These are phyloP conservation scores for Raffaelea albimanens DNA, from an alignment of 2,329 filamentous ascomycete genomes.

Conservation along the genomic window DNA sequence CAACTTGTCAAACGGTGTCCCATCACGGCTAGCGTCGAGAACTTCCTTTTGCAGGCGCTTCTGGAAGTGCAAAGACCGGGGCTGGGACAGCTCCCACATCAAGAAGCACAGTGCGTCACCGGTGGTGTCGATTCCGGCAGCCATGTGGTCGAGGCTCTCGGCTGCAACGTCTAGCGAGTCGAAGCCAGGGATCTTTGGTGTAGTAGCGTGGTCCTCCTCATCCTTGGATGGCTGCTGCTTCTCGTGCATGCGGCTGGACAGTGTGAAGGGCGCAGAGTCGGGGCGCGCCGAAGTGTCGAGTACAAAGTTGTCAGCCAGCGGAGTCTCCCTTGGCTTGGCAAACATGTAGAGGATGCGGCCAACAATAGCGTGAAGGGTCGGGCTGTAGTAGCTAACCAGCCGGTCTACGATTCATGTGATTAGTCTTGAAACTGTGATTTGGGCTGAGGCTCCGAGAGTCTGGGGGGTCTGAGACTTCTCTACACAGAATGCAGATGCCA, in stretches of 20 bases:
- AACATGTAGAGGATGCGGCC: conserved; percentile 34
- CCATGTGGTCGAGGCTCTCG: conserved; percentile 64
- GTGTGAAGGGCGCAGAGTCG: conserved; percentile 42
- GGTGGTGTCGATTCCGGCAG: conserved; percentile 62
- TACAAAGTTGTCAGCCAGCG: conserved; percentile 50
- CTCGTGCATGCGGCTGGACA: conserved; percentile 48
- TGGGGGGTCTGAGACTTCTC: no score
- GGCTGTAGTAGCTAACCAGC: conserved; percentile 48
- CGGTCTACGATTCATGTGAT: no score
- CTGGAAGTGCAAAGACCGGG: conserved; percentile 42
- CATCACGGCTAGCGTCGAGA: neutral
- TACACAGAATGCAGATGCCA: neutral
- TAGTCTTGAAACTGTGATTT: no score
- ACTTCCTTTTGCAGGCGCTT: conserved; percentile 43
- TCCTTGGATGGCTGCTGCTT: conserved; percentile 23
- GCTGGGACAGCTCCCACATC: conserved; percentile 61
- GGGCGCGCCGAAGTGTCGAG: conserved; percentile 37
- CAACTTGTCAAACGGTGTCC: conserved; percentile 35
- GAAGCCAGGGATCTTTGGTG: conserved; percentile 23
- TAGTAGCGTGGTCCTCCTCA: neutral
- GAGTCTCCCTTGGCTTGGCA: conserved; percentile 45
- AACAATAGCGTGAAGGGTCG: conserved; percentile 37
- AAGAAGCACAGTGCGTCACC: conserved; percentile 61
- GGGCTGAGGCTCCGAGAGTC: no score
- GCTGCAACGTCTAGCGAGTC: conserved; percentile 49